A percentile compares a stretch with the other conserved stretches of the same genome.
These are phyloP conservation scores for Phialophora tarda DNA, from an alignment of 2,329 filamentous ascomycete species.

Conservation along the genomic window DNA sequence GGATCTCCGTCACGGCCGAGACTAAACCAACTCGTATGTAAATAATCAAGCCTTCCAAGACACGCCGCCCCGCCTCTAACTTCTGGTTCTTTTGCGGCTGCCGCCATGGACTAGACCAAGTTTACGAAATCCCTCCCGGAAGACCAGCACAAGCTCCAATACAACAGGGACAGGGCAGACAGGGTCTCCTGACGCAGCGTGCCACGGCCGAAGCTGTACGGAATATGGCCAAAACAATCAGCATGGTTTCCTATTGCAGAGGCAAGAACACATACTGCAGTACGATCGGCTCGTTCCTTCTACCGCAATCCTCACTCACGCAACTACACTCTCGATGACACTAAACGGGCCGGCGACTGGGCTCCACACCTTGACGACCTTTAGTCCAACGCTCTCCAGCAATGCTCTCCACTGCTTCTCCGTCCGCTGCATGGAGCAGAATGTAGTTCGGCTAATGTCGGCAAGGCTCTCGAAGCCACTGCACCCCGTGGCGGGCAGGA, in stretches of 20 bases:
- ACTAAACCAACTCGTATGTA: too few relatives aligned
- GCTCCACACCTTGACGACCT: constrained; percentile 27
- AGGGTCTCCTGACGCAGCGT: too few relatives aligned
- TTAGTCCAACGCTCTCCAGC: constrained; percentile 34
- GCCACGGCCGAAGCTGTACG: too few relatives aligned
- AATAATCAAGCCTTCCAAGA: too few relatives aligned
- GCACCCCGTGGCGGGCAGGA: constrained; percentile 38
- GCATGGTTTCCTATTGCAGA: too few relatives aligned
- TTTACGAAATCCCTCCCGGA: background rate
- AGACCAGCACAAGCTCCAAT: background rate
- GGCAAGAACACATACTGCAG: too few relatives aligned
- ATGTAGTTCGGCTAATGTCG: constrained; percentile 40
- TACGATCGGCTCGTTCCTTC: background rate
- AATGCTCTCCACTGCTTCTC: constrained; percentile 38
- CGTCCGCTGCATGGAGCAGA: constrained; percentile 37
- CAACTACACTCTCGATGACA: constrained; percentile 24
- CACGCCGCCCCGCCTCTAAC: too few relatives aligned
- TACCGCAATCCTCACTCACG: background rate
- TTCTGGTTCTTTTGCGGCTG: too few relatives aligned
- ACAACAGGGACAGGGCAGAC: background rate
- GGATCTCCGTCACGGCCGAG: too few relatives aligned
- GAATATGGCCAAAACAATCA: too few relatives aligned
- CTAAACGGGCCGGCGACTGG: constrained; percentile 13
- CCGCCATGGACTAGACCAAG: background rate
- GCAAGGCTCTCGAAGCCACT: constrained; percentile 25